Base-by-base conservation (phyloP, 2,329 filamentous ascomycete genomes). In the Ceratocystis lukuohia region DNA sequence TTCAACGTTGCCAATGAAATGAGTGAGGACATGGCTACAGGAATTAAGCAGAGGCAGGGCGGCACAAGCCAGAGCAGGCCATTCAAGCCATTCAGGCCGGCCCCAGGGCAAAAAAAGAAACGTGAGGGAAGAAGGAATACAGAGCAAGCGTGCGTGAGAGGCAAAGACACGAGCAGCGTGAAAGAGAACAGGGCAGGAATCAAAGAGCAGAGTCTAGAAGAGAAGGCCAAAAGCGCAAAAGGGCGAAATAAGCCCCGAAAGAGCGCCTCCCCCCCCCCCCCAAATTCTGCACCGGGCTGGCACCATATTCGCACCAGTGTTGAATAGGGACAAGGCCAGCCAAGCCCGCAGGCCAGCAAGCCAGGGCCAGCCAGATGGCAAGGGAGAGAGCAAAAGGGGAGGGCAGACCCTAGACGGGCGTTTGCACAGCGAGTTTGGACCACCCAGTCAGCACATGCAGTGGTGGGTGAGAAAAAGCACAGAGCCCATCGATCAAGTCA, bases 351-450 rank as follows among this genome's bases (percentile, higher is more conserved):
- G 12, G 37, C 37, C 10, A 41, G 37, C 37, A 12, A 41, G 37
- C 37, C 33, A 37, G 28, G 28, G 33, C 53, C 53, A 57, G 53
- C 53, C 25, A 57, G 28, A 57, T 57, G 53, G 25, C 28, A 33
- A 15, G 25, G 50, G 50, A 30, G 53, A n/a, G 53, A 8, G n/a
- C 48, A 50, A 33, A 57, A 57, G 22, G 56, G 28, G 56, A 59
- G 56, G 56, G 30, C 28, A 59, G 56, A 59, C 56, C 56, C 56
- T 59, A 8, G 56, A 33, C 17, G 56, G 56, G 56, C 56, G 56
- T 59, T 59, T 59, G 25, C 28, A 59, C 30, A 33, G 56, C 12
- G 17, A 59, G 56, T 59, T 59, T 59, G 25, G 56, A 37, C 56
- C 56, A 15, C 37, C 37, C 5, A 41, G 37, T 41, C 37, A 59